Evolutionary conservation across 768 basidiomycete genomes (phyloP).

Genomic region (Boletus eberwhitei): DNA sequence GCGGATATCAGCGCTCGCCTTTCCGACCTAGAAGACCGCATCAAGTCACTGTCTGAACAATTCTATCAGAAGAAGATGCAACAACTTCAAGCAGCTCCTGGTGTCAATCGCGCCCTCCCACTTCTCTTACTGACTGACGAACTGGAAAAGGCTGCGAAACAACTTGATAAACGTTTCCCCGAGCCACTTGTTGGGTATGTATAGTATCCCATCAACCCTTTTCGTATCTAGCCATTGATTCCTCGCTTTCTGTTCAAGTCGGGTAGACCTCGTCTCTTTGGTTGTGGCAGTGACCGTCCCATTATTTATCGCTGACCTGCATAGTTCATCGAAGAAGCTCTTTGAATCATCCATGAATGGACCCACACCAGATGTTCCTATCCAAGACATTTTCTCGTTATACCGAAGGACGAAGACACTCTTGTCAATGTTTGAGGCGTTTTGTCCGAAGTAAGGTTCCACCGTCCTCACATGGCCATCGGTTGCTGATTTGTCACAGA

Average conservation of each 20-base stretch:
- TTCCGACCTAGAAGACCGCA: slow-evolving; percentile 61
- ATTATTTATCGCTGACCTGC: slow-evolving; percentile 61
- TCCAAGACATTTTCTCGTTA: slow-evolving; percentile 85
- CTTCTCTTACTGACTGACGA: slow-evolving; percentile 84
- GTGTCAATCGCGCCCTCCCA: slow-evolving; percentile 79
- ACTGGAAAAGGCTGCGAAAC: slow-evolving; percentile 81
- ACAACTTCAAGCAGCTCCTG: slow-evolving; percentile 64
- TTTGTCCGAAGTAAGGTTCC: slow-evolving; percentile 66
- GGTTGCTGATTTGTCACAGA: slow-evolving; percentile 33
- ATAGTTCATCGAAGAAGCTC: slow-evolving; percentile 65
- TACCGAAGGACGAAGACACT: slow-evolving; percentile 77
- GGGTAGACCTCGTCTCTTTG: slow-evolving; percentile 73
- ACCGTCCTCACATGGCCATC: not conserved
- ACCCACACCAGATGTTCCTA: slow-evolving; percentile 82
- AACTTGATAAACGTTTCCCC: slow-evolving; percentile 82
- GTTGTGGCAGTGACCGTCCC: slow-evolving; percentile 69
- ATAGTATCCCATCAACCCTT: not conserved
- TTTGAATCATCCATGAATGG: slow-evolving; percentile 84
- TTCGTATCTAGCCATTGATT: not conserved
- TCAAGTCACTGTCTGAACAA: slow-evolving; percentile 55
- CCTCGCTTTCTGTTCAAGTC: slow-evolving; percentile 35
- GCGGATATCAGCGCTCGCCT: slow-evolving; percentile 69
- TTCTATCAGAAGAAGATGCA: slow-evolving; percentile 63
- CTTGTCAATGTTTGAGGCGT: slow-evolving; percentile 76
- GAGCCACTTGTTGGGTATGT: slow-evolving; percentile 76